phyloP scores from a whole-genome alignment of 345 rosid genomes.

The Erodium maritimum region DNA sequence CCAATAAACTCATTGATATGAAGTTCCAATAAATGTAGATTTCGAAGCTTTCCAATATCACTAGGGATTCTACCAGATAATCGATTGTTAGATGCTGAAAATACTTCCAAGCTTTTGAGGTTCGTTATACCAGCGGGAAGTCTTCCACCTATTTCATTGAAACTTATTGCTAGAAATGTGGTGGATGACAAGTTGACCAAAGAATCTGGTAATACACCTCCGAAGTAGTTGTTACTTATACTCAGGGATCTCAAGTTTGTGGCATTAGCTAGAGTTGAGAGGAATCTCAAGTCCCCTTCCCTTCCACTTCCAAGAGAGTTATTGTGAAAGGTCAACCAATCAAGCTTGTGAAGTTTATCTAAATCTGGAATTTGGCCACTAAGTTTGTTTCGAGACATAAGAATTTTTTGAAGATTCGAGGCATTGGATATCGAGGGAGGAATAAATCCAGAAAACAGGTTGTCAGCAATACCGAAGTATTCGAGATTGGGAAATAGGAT shows the following conservation, averaged over 20 bases:
- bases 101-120: slow-evolving; percentile 8
- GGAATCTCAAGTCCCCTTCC: slow-evolving; percentile 7
- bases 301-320: slow-evolving; percentile 4
- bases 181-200: slow-evolving; percentile 10
- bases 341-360: not conserved
- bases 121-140: slow-evolving; percentile 9
- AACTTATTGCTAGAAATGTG: rapidly evolving
- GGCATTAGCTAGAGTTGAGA: slow-evolving; percentile 6
- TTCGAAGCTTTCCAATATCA: not conserved
- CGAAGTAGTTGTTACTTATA: slow-evolving; percentile 1
- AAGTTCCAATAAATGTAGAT: not conserved
- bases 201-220: not conserved
- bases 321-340: rapidly evolving
- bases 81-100: not conserved
- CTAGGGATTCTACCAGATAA: slow-evolving; percentile 7
- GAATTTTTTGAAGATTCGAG: too few relatives aligned
- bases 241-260: rapidly evolving
- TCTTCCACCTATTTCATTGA: not conserved
- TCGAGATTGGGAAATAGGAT: too few relatives aligned
- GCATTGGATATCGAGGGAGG: too few relatives aligned
- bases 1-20: not conserved
- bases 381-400: too few relatives aligned
- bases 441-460: too few relatives aligned
- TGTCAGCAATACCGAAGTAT: too few relatives aligned
- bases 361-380: not conserved